Conservation (phyloP, 495 filamentous ascomycete species). For the Elaphomyces granulatus region DNA sequence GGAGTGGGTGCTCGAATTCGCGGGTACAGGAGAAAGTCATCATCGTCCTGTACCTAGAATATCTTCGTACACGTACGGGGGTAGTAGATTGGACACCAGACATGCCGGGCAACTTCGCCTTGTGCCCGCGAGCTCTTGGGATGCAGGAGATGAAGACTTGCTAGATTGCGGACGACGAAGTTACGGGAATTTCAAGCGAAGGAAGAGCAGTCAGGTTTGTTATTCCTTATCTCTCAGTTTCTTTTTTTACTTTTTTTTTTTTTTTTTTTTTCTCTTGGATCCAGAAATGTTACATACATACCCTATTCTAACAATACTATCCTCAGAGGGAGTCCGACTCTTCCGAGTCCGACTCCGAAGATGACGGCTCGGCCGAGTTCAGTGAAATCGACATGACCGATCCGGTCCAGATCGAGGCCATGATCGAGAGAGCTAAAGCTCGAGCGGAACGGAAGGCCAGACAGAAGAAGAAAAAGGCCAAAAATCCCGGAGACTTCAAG, state of each 20-base stretch:
- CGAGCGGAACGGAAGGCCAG: too few species aligned
- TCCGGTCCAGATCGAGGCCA: constrained; percentile 5
- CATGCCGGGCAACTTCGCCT: constrained; percentile 15
- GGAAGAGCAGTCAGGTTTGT: constrained; percentile 16
- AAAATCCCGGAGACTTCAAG: constrained; percentile 5
- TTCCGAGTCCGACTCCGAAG: too few species aligned
- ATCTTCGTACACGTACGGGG: constrained; percentile 21
- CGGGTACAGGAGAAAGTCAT: constrained; percentile 16
- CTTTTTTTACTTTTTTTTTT: too few species aligned
- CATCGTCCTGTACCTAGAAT: too few species aligned
- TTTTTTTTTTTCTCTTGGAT: too few species aligned
- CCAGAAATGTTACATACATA: too few species aligned
- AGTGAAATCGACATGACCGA: constrained; percentile 2
- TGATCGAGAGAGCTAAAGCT: constrained; percentile 8
- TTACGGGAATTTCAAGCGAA: constrained; percentile 29
- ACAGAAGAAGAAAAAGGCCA: constrained; percentile 8
- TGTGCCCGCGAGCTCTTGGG: constrained; percentile 24
- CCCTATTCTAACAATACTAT: neutral
- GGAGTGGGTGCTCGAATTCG: constrained; percentile 59
- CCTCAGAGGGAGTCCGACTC: too few species aligned
- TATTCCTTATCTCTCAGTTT: too few species aligned
- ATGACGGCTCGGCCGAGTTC: constrained; percentile 8
- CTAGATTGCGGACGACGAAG: constrained; percentile 21
- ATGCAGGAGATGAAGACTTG: constrained; percentile 22
- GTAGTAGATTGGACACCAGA: neutral